phyloP scores from a whole-genome alignment of 768 basidiomycete genomes.

The Psilocybe cubensis region DNA sequence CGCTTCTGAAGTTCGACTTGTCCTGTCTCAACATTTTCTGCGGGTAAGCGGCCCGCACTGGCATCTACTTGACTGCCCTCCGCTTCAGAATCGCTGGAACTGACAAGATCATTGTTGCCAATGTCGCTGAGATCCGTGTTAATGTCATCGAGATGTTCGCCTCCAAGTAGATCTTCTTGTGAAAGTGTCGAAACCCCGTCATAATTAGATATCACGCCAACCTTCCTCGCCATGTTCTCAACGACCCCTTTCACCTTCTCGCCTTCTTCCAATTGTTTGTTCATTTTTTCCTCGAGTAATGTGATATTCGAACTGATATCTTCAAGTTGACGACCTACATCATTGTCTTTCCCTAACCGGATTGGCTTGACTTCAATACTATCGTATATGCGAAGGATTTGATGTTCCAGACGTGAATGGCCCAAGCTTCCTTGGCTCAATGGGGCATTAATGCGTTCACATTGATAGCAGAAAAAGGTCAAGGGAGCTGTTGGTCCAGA shows the following conservation, averaged over 20 bases:
- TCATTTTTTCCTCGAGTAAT: constrained; percentile 6
- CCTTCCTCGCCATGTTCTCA: constrained; percentile 3
- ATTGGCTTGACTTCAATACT: constrained; percentile 13
- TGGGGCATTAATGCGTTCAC: constrained; percentile 1
- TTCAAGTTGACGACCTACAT: constrained; percentile 11
- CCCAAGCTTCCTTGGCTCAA: neutral
- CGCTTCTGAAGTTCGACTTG: neutral
- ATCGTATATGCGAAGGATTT: constrained; percentile 15
- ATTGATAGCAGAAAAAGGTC: constrained; percentile 7
- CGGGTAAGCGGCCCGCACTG: too few relatives aligned
- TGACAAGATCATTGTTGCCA: neutral
- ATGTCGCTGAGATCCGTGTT: neutral
- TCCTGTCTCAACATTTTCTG: neutral
- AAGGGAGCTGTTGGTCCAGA: neutral
- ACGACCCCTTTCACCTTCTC: constrained; percentile 6
- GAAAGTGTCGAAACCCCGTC: neutral
- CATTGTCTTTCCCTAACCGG: neutral
- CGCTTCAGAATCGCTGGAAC: neutral
- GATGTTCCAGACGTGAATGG: constrained; percentile 5
- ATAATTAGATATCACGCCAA: neutral
- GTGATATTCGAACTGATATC: constrained; percentile 9
- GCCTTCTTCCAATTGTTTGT: constrained; percentile 7
- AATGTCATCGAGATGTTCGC: neutral
- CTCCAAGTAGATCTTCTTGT: neutral
- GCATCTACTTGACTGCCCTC: too few relatives aligned